A percentile compares a stretch with the other conserved stretches of the same genome.
Conservation (phyloP, 371 early-diverging fungal species). For the Chytridiales sp. region DNA sequence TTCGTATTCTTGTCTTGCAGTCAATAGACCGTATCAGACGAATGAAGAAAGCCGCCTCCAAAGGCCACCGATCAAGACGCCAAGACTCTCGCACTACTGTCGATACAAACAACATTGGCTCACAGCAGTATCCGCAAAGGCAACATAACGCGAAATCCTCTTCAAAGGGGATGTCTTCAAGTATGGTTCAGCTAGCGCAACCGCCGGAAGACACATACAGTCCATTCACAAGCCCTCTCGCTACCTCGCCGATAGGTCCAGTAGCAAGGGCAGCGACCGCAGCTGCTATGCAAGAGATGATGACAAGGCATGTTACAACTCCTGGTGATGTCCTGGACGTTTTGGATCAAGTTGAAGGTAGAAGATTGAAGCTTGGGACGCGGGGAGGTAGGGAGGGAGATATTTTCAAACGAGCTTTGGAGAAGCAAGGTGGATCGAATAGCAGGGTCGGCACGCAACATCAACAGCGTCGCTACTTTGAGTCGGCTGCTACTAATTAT, state of each 20-base stretch:
- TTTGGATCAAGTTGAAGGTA: constrained; percentile 28
- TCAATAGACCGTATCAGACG: constrained; percentile 35
- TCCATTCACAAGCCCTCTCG: constrained; percentile 6
- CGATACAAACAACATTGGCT: background rate
- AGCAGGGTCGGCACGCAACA: background rate
- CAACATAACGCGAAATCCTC: constrained; percentile 4
- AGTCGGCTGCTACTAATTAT: background rate
- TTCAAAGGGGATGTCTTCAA: background rate
- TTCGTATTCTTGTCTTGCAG: constrained; percentile 43
- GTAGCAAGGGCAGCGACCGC: constrained; percentile 12
- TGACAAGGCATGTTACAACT: constrained; percentile 24
- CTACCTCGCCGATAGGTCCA: constrained; percentile 15
- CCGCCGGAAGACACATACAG: constrained; percentile 6
- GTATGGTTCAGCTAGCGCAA: background rate
- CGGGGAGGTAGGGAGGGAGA: constrained; percentile 6
- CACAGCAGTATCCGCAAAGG: background rate
- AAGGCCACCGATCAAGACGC: background rate
- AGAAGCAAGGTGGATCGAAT: background rate
- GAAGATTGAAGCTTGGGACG: constrained; percentile 4
- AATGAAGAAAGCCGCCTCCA: constrained; percentile 7
- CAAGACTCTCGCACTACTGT: background rate
- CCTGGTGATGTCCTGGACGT: constrained; percentile 30
- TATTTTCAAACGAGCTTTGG: constrained; percentile 11
- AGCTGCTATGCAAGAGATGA: constrained; percentile 10
- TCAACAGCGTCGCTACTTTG: background rate